Conservation (phyloP, 257 asterid genomes). For the Solanum arcanum region DNA sequence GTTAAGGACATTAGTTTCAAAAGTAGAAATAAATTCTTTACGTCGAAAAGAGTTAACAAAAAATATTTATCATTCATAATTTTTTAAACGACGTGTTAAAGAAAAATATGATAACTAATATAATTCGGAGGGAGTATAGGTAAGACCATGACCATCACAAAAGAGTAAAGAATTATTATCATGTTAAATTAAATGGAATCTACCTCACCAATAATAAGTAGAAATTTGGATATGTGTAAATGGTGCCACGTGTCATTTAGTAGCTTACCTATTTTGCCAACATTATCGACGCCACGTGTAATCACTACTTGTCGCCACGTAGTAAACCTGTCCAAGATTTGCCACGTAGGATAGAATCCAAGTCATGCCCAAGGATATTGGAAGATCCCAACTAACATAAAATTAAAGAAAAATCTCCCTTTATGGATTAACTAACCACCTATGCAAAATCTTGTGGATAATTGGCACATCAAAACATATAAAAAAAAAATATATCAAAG, state of each 20-base stretch:
- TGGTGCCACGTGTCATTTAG: background rate
- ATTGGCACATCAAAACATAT: background rate
- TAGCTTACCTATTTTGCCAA: conserved; percentile 18
- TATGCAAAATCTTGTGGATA: background rate
- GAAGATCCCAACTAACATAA: conserved; percentile 2
- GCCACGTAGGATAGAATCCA: background rate
- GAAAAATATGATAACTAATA: background rate
- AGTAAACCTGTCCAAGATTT: background rate
- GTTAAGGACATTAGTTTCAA: too few species aligned
- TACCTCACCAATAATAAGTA: background rate
- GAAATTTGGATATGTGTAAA: background rate
- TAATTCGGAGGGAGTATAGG: background rate
- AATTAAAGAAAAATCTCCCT: background rate
- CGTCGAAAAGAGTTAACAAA: background rate
- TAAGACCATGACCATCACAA: background rate
- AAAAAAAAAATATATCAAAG: background rate
- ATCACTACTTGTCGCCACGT: background rate
- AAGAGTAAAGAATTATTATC: background rate
- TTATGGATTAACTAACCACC: background rate
- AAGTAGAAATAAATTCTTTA: too few species aligned
- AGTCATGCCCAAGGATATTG: background rate
- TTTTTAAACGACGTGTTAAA: accelerated
- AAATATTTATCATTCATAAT: background rate
- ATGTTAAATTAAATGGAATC: conserved; percentile 10
- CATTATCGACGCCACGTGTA: background rate